Evolutionary conservation across 176 grass and related monocot species (phyloP), one percentile per base, ranked within the genome.

Genomic region (Themeda triandra): DNA sequence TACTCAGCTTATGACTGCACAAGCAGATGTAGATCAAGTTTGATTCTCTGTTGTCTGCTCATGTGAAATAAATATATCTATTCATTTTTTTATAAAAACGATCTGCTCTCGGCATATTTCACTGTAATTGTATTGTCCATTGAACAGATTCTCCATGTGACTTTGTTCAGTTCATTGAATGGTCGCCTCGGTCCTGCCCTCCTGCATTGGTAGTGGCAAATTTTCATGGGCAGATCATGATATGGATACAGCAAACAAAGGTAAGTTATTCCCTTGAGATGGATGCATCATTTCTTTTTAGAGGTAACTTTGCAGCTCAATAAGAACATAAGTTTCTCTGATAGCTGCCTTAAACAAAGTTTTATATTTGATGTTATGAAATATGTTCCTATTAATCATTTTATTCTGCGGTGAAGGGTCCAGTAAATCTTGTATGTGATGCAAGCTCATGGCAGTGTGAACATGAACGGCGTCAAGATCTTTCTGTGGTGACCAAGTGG

Each of bases 151-250:
- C 96, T 88, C 96, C 96, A 49, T 84, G 96, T 21, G 96, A 99
- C 85, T 99, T 92, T 91, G 96, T 99, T 68, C 96, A 96, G 76
- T 96, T 96, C 87, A 94, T 96, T 86, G 96, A 99, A 85, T 99
- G 96, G 96, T 96, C 96, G 71, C 96, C 96, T 86, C 78, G 87
- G 30, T 96, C 93, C 56, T 99, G 91, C 59, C 91, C 89, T 87
- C 91, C 89, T 84, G 92, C 96, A 86, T 79, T 99, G 67, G 53
- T 99, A 81, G 96, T 99, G 75, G 96, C 91, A 80, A 99, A 96
- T 92, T 99, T 96, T 83, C 96, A 96, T 87, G 96, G 96, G 54
- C 81, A 91, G 80, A 94, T 99, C 76, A 99, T 91, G 67, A 94
- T 99, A 87, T 96, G 96, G 93, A 99, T 93, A 90, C 96, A 99